Evolutionary conservation across 495 filamentous ascomycete genomes (phyloP), one percentile per base, ranked within the genome.

Genomic region (Aspergillus heteromorphus): DNA sequence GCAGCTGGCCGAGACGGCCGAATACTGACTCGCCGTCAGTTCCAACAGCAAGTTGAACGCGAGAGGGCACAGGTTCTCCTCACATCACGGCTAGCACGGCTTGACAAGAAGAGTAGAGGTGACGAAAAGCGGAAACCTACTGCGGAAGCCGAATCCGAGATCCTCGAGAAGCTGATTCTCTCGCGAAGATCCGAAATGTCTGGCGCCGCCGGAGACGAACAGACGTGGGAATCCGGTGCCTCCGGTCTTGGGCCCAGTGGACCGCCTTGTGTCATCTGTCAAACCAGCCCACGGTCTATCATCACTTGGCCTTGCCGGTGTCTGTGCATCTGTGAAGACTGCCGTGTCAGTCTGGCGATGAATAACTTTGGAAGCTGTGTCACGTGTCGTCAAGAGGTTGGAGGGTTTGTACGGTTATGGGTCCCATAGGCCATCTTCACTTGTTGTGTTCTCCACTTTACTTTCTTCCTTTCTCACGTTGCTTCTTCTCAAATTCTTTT

Each of bases 251-350:
- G 86, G 2, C 74, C 78, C 1, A 81, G 83, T 43, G 90, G 92
- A 0, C 92, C 91, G 4, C 86, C 88, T 49, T 98, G 93, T 65
- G 93, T 97, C 1, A 88, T 98, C 4, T 98, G 93, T 63, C 93
- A 97, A 65, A 82, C 82, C 21, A 81, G 77, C n/a, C 87, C 91
- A 16, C 80, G 93, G 19, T 96, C 87, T 4, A 87, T 97, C 48
- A 87, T 98, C 51, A 87, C 95, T 3, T 97, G 95, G 95, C 93
- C 93, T 2, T 98, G 93, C 64, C 84, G 95, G 17, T 98, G 93
- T 66, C 77, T 98, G 41, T 91, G 89, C 56, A 75, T 96, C 20
- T 97, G 93, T 63, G 93, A 98, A 64, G 93, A 97, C 51, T 97
- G 93, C 68, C 78, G 93, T 17, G 87, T 98, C 20, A 90, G 87